Evolutionary conservation across 2,329 filamentous ascomycete genomes (phyloP).

Genomic region (Botryotinia narcissicola): DNA sequence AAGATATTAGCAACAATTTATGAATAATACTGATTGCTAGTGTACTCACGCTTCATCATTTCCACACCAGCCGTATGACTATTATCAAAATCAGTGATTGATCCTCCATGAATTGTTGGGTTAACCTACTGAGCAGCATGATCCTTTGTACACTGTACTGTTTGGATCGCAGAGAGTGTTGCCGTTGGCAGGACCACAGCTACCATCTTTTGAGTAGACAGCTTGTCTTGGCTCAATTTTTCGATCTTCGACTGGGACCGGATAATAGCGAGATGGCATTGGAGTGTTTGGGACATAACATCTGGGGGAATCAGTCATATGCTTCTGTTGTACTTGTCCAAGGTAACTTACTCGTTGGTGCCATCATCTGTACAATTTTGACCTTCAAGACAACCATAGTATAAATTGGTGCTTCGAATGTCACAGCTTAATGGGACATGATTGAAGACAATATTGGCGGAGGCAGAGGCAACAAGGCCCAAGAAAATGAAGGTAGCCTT

Average conservation of each 20-base stretch:
- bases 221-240: conserved; percentile 34
- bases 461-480: conserved; percentile 39
- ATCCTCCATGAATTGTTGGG: not conserved
- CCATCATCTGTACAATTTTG: conserved; percentile 32
- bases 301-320: conserved; percentile 24
- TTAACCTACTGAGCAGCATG: conserved; percentile 44
- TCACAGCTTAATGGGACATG: conserved; percentile 47
- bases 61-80: conserved; percentile 44
- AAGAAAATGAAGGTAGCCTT: conserved; percentile 33
- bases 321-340: not conserved
- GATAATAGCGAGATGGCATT: conserved; percentile 15
- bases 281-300: conserved; percentile 28
- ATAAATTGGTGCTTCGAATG: conserved; percentile 30
- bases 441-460: conserved; percentile 49
- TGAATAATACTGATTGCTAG: not conserved
- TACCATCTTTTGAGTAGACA: conserved; percentile 44
- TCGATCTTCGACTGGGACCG: not conserved
- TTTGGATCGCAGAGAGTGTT: conserved; percentile 42
- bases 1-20: conserved; percentile 14
- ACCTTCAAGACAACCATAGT: conserved; percentile 38
- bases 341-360: conserved; percentile 28
- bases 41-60: conserved; percentile 38
- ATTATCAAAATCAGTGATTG: conserved; percentile 19
- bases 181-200: conserved; percentile 38
- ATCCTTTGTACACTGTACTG: conserved; percentile 45